These are phyloP conservation scores for Leccinum pellstonianum DNA, from an alignment of 768 basidiomycete species.

Conservation along the genomic window DNA sequence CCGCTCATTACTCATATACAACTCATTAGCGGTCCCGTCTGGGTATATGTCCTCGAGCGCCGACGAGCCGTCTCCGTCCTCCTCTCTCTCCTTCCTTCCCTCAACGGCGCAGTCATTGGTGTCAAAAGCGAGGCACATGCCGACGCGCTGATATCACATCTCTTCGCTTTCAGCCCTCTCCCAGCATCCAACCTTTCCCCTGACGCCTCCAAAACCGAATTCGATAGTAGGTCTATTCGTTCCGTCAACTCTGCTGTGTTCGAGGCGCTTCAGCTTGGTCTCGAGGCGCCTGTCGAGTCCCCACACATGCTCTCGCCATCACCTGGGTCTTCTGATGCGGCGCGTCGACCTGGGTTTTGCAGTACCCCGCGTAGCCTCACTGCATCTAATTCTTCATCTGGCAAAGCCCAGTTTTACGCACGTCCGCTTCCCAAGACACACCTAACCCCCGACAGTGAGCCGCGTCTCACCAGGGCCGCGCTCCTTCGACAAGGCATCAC, in stretches of 20 bases:
- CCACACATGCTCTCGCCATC: slow-evolving; percentile 42
- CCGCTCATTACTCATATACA: slow-evolving; percentile 3
- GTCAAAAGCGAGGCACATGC: slow-evolving; percentile 66
- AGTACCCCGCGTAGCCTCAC: slow-evolving; percentile 31
- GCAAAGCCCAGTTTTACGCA: slow-evolving; percentile 60
- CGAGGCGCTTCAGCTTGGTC: slow-evolving; percentile 39
- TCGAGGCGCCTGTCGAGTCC: slow-evolving; percentile 43
- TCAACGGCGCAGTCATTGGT: slow-evolving; percentile 62
- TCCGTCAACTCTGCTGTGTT: slow-evolving; percentile 51
- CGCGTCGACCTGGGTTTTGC: slow-evolving; percentile 22
- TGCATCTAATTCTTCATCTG: slow-evolving; percentile 38
- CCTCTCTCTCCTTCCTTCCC: slow-evolving; percentile 67
- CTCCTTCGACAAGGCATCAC: slow-evolving; percentile 64
- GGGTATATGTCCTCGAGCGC: slow-evolving; percentile 88
- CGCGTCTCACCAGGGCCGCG: slow-evolving; percentile 74
- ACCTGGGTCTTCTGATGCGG: slow-evolving; percentile 21
- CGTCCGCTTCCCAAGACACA: slow-evolving; percentile 64
- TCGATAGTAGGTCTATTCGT: slow-evolving; percentile 36
- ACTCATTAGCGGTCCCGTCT: slow-evolving; percentile 71
- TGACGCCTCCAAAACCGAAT: slow-evolving; percentile 34
- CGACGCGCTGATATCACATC: slow-evolving; percentile 72
- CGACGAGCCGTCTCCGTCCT: slow-evolving; percentile 79
- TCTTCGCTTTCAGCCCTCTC: slow-evolving; percentile 84
- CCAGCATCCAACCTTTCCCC: slow-evolving; percentile 62
- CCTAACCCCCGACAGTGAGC: slow-evolving; percentile 64